Conservation (phyloP, 805 yeast genomes). For the Deakozyma indianensis region DNA sequence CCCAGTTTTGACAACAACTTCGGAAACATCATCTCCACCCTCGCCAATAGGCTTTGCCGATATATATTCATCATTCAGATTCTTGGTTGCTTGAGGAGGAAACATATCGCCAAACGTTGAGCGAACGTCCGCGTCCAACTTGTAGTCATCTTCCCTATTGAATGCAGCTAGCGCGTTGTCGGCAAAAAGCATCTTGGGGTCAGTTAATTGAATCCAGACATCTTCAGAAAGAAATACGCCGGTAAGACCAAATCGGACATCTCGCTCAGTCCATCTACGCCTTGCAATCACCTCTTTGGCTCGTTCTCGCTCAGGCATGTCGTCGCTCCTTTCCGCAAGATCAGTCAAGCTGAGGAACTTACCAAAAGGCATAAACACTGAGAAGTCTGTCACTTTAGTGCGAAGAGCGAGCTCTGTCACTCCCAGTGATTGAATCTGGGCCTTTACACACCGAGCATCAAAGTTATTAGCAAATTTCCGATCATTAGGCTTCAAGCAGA, state of each 20-base stretch:
- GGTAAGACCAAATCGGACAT: constrained; percentile 24
- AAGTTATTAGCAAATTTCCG: constrained; percentile 22
- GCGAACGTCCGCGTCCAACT: constrained; percentile 20
- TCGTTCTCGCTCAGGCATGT: constrained; percentile 19
- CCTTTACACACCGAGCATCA: constrained; percentile 29
- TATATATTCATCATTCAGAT: constrained; percentile 14
- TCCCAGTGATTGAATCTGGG: constrained; percentile 27
- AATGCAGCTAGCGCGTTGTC: constrained; percentile 15
- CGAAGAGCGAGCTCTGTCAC: constrained; percentile 26
- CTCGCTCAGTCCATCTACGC: constrained; percentile 23
- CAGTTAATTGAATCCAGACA: constrained; percentile 27
- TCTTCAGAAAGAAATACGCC: constrained; percentile 27
- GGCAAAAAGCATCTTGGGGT: constrained; percentile 22
- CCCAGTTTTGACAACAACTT: constrained; percentile 16
- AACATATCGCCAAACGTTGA: constrained; percentile 25
- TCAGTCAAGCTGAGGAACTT: constrained; percentile 20
- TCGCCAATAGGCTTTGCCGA: constrained; percentile 18
- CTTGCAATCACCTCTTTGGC: constrained; percentile 16
- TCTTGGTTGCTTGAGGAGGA: constrained; percentile 13
- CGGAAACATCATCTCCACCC: constrained; percentile 19
- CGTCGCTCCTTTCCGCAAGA: constrained; percentile 8
- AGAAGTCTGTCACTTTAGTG: constrained; percentile 23
- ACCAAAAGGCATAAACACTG: constrained; percentile 24
- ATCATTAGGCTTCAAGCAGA: constrained; percentile 29
- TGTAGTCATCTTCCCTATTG: constrained; percentile 12